Conservation (phyloP, 805 yeast species). For the Yamadazyma takamatsuzukensis region DNA sequence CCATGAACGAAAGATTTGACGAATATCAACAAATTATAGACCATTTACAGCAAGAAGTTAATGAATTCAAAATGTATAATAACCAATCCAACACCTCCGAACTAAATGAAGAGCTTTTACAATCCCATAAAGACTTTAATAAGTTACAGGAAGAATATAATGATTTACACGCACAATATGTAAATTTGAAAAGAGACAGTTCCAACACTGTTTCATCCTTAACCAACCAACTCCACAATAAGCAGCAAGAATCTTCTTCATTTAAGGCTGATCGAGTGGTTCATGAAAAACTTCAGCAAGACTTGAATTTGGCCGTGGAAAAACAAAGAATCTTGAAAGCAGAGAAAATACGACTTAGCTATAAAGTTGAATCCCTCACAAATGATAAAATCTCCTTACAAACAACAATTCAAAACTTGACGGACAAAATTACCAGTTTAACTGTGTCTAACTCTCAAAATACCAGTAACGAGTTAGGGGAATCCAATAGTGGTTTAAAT, state of each 20-base stretch:
- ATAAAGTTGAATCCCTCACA: conserved; percentile 33
- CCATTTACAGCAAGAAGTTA: conserved; percentile 28
- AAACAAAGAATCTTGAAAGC: conserved; percentile 42
- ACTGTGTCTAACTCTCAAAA: conserved; percentile 16
- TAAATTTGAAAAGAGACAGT: conserved; percentile 19
- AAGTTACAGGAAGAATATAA: conserved; percentile 16
- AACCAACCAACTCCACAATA: conserved; percentile 19
- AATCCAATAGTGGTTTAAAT: conserved; percentile 6
- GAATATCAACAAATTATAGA: conserved; percentile 30
- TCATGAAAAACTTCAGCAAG: conserved; percentile 31
- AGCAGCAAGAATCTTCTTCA: conserved; percentile 14
- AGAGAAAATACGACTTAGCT: conserved; percentile 42
- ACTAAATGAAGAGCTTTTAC: conserved; percentile 15
- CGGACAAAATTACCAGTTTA: conserved; percentile 29
- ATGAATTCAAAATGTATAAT: conserved; percentile 19
- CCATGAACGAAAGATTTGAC: conserved; percentile 23
- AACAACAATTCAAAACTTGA: conserved; percentile 32
- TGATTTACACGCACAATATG: conserved; percentile 11
- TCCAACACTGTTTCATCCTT: conserved; percentile 19
- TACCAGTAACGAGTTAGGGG: conserved; percentile 2
- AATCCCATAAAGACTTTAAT: conserved; percentile 16
- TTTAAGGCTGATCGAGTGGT: conserved; percentile 10
- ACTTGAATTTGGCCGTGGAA: conserved; percentile 38
- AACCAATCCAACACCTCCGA: conserved; percentile 4
- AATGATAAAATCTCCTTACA: conserved; percentile 36